A percentile compares a stretch with the other conserved stretches of the same genome.
These are phyloP conservation scores for Raddia guianensis DNA, from an alignment of 176 grass and related monocot species.

Conservation along the genomic window DNA sequence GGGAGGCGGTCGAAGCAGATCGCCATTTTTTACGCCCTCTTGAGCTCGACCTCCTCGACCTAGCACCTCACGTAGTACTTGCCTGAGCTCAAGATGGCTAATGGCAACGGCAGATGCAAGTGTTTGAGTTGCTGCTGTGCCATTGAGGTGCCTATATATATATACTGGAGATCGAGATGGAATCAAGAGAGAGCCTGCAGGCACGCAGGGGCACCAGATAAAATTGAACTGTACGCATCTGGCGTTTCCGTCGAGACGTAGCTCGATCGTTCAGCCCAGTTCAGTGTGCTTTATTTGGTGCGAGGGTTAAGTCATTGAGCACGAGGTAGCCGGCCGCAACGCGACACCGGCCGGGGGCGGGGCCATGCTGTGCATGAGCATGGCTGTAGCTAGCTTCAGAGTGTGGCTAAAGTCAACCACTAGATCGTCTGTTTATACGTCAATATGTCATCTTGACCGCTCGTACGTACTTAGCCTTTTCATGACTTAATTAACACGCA, in stretches of 20 bases:
- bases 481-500: slow-evolving; percentile 45
- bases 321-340: slow-evolving; percentile 43
- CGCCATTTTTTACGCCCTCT: slow-evolving; percentile 27
- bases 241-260: not conserved
- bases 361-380: not conserved
- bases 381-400: slow-evolving; percentile 47
- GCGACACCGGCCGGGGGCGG: slow-evolving; percentile 35
- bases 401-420: slow-evolving; percentile 70
- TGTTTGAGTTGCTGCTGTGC: slow-evolving; percentile 15
- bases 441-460: slow-evolving; percentile 39
- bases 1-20: slow-evolving; percentile 26
- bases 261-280: not conserved
- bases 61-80: too few relatives aligned
- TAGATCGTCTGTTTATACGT: slow-evolving; percentile 9
- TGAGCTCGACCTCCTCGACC: not conserved
- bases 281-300: slow-evolving; percentile 51
- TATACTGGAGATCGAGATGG: too few relatives aligned
- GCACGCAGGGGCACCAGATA: not conserved
- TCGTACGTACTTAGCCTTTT: not conserved
- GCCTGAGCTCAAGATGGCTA: not conserved
- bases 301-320: slow-evolving; percentile 11
- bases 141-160: slow-evolving; percentile 23
- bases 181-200: too few relatives aligned
- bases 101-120: not conserved
- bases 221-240: slow-evolving; percentile 30